Conservation (phyloP, 2,329 filamentous ascomycete genomes). For the Cytospora leucostoma region DNA sequence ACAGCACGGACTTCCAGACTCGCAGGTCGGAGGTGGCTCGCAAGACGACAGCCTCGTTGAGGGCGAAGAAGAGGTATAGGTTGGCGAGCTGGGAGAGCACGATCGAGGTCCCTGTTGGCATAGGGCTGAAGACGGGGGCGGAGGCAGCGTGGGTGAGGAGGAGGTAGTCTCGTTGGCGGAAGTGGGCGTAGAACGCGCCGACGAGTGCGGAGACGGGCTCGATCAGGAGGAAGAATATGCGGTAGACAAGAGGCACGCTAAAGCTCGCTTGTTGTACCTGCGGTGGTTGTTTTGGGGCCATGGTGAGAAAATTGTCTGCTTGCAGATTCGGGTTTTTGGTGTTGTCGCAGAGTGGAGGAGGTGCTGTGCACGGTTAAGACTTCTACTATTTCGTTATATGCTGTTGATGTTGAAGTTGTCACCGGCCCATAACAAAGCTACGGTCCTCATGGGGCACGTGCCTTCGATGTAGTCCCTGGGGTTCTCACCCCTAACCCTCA, state of each 20-base stretch:
- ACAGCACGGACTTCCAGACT: constrained; percentile 70
- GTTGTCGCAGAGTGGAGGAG: neutral
- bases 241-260: constrained; percentile 62
- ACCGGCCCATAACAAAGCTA: too few relatives aligned
- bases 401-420: neutral
- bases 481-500: too few relatives aligned
- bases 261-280: constrained; percentile 36
- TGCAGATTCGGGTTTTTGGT: neutral
- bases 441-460: too few relatives aligned
- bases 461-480: too few relatives aligned
- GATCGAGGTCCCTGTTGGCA: constrained; percentile 64
- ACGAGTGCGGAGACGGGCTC: constrained; percentile 60
- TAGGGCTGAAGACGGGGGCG: constrained; percentile 43
- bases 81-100: constrained; percentile 75
- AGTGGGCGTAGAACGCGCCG: constrained; percentile 55
- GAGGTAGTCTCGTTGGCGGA: constrained; percentile 60
- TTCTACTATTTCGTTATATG: neutral
- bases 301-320: neutral
- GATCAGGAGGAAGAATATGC: constrained; percentile 73
- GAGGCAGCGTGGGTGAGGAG: constrained; percentile 60
- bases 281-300: constrained; percentile 15
- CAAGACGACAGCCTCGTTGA: constrained; percentile 77
- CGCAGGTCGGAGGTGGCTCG: constrained; percentile 66
- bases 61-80: constrained; percentile 73
- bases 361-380: too few relatives aligned